Percentiles rank a stretch among this genome's conserved stretches.
Evolutionary conservation across 2,329 filamentous ascomycete genomes (phyloP).

Genomic region (Aspergillus brasiliensis): DNA sequence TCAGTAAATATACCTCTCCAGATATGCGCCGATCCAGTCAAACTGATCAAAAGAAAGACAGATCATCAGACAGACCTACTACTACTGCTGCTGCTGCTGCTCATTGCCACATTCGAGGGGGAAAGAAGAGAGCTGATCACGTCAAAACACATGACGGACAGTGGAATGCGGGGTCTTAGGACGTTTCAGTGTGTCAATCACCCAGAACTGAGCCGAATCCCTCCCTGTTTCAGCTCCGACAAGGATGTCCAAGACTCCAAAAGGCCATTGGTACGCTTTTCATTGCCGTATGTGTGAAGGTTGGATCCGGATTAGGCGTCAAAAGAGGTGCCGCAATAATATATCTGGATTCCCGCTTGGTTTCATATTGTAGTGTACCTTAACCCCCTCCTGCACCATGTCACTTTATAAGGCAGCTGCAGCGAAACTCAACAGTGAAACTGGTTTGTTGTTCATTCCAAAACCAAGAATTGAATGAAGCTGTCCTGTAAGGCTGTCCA

Average conservation of each 20-base stretch:
- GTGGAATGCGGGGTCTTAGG: conserved; percentile 24
- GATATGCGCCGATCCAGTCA: not conserved
- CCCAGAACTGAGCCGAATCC: conserved; percentile 11
- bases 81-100: too few species aligned
- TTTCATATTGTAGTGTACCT: not conserved
- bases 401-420: too few species aligned
- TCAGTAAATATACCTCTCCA: not conserved
- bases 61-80: not conserved
- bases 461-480: not conserved
- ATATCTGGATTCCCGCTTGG: not conserved
- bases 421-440: not conserved
- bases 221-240: conserved; percentile 18
- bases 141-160: conserved; percentile 13
- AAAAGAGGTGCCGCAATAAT: not conserved
- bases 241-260: conserved; percentile 4
- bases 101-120: not conserved
- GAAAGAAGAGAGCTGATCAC: not conserved
- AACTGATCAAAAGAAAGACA: not conserved
- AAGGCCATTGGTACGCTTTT: conserved; percentile 7
- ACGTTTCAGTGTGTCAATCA: conserved; percentile 23
- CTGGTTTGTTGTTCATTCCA: not conserved
- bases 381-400: not conserved
- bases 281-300: not conserved
- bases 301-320: not conserved
- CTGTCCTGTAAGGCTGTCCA: not conserved